A percentile compares a stretch with the other conserved stretches of the same genome.
Conservation (phyloP, 2,329 filamentous ascomycete genomes). For the Aspergillus piperis region DNA sequence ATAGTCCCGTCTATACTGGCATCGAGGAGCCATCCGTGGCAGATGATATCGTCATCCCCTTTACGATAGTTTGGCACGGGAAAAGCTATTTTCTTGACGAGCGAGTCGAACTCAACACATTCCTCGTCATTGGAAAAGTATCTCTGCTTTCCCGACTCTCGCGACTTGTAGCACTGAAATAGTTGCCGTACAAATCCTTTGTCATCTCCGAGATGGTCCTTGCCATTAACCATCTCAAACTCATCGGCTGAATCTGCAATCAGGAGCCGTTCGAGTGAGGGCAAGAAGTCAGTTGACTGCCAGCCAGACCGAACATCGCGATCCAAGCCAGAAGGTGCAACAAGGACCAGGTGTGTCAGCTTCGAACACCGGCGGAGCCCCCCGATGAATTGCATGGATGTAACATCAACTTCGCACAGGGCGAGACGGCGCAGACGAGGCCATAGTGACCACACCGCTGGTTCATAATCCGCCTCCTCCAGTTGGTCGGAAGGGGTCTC, state of each 20-base stretch:
- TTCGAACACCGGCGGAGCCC: slow-evolving; percentile 11
- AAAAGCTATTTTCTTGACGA: not conserved
- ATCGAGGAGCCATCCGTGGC: not conserved
- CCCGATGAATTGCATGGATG: slow-evolving; percentile 9
- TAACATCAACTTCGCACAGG: slow-evolving; percentile 16
- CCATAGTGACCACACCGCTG: slow-evolving; percentile 18
- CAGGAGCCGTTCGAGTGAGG: slow-evolving; percentile 13
- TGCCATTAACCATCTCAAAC: slow-evolving; percentile 10
- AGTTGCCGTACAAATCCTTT: not conserved
- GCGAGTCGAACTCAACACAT: not conserved
- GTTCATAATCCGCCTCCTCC: slow-evolving; percentile 5
- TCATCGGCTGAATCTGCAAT: slow-evolving; percentile 12
- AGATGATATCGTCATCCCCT: not conserved
- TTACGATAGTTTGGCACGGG: not conserved
- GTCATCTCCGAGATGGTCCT: slow-evolving; percentile 9
- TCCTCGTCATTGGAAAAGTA: not conserved
- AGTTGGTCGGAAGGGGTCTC: not conserved
- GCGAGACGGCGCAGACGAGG: slow-evolving; percentile 15
- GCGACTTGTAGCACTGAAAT: not conserved
- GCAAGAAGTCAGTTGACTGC: slow-evolving; percentile 7
- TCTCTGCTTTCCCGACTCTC: not conserved
- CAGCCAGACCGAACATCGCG: slow-evolving; percentile 3
- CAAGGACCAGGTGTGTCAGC: slow-evolving; percentile 17
- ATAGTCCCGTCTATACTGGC: not conserved
- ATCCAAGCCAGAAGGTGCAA: slow-evolving; percentile 14